Conservation (phyloP, 225 moss, liverwort and hornwort species). For the Bryoerythrophyllum caledonicum region DNA sequence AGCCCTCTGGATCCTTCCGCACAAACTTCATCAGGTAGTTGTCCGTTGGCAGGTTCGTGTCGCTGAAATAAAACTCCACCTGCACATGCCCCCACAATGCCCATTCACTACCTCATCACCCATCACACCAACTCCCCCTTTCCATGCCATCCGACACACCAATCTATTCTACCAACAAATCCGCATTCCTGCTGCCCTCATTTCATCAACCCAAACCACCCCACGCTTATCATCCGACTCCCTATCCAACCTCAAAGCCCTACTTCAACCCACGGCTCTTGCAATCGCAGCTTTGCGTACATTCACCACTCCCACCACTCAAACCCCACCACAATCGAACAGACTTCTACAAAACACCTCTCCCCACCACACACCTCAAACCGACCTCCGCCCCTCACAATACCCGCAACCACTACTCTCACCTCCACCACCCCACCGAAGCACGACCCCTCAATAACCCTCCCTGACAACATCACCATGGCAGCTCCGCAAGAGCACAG, state of each 20-base stretch:
- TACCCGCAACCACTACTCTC: background rate
- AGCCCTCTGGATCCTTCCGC: conserved; percentile 97
- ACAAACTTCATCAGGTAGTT: conserved; percentile 98
- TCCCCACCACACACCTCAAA: background rate
- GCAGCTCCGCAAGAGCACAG: background rate
- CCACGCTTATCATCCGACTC: too few species aligned
- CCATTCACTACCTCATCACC: background rate
- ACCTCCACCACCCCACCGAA: background rate
- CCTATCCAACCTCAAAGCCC: too few species aligned
- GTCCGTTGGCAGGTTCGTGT: conserved; percentile 91
- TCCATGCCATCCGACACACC: background rate
- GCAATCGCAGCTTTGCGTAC: background rate
- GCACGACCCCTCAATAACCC: background rate
- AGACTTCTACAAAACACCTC: background rate
- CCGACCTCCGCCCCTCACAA: background rate
- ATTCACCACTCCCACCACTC: background rate
- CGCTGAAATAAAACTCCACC: conserved; percentile 99
- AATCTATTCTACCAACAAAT: background rate
- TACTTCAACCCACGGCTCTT: background rate
- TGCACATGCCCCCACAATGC: conserved; percentile 18
- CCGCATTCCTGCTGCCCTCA: too few species aligned
- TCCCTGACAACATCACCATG: background rate
- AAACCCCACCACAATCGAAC: background rate
- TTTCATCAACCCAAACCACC: too few species aligned
- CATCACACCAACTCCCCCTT: background rate